Conservation (phyloP, 768 basidiomycete genomes). For the Lactarius vividus region DNA sequence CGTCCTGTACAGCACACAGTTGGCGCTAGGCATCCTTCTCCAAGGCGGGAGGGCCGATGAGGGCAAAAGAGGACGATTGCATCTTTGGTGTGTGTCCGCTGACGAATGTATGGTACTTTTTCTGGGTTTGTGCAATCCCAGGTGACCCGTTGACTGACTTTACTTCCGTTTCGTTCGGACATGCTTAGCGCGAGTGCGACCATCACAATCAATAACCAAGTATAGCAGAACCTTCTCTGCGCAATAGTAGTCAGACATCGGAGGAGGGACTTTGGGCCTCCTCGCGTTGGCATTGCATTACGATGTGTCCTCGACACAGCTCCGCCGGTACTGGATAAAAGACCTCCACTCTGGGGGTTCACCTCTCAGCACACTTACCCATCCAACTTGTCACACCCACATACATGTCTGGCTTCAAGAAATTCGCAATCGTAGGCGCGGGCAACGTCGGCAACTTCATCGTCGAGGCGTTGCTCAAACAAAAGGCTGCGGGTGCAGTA, state of each 20-base stretch:
- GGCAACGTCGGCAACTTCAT: slow-evolving; percentile 27
- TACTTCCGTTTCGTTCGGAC: background rate
- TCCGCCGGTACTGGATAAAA: background rate
- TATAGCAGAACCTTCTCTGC: background rate
- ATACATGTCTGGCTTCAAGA: slow-evolving; percentile 23
- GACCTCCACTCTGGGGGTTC: background rate
- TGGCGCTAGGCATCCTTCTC: too few species aligned
- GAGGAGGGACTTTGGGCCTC: background rate
- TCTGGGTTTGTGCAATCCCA: background rate
- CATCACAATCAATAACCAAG: background rate
- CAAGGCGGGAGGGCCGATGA: too few species aligned
- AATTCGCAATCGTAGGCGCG: slow-evolving; percentile 23
- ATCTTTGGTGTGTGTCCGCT: background rate
- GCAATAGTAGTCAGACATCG: background rate
- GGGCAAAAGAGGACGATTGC: background rate
- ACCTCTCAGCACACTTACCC: background rate
- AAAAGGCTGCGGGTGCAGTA: slow-evolving; percentile 21
- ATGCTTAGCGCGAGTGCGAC: background rate
- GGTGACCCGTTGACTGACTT: background rate
- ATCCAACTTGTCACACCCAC: background rate
- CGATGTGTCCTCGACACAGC: background rate
- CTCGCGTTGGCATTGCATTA: background rate
- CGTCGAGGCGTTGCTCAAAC: slow-evolving; percentile 26
- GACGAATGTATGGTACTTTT: background rate
- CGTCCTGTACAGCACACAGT: too few species aligned